Base-by-base conservation (phyloP, 2,329 filamentous ascomycete species). In the Acephala macrosclerotiorum region DNA sequence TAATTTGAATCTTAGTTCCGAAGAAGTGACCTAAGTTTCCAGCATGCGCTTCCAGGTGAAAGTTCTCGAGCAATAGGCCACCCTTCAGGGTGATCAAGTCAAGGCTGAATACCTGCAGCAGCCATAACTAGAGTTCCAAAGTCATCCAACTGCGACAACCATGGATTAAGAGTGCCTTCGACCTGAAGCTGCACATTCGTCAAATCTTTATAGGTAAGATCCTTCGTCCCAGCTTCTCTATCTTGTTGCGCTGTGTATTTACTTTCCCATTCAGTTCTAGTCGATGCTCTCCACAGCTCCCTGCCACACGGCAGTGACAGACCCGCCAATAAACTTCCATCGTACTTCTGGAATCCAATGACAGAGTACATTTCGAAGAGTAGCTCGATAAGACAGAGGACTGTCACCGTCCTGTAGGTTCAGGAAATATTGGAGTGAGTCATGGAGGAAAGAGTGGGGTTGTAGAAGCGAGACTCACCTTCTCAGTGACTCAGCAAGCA, bases 121-220 rank as follows among this genome's bases (percentile, higher is more conserved):
- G 64, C 57, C 57, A 69, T 59, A 58, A 71, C 40, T 2, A 71
- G 3, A 9, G 49, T 66, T 9, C 69, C 69, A 63, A 71, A 68
- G 14, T 68, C 61, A 63, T 71, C 69, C 11, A 70, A 20, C 7
- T 68, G 58, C 6, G 57, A 45, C 29, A 69, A 20, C 68, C 68
- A 71, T 1, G 18, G 16, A 63, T 71, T 68, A n/a, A 71, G 58
- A 2, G n/a, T 16, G 2, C 60, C 58, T 25, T 67, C 63, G 5
- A 11, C 11, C 18, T 38, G 63, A 18, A 20, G 29, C 7, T 63
- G 38, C 22, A 60, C 61, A 18, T 61, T 64, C 26, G 66, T 35
- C 25, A 69, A 61, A 58, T 70, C 60, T 7, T 61, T 57, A 66
- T 68, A 70, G 1, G 63, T 70, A 3, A 68, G 47, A 5, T 35